Evolutionary conservation across 352 stramenopile genomes (phyloP).

Genomic region (Globisporangium radiosum): DNA sequence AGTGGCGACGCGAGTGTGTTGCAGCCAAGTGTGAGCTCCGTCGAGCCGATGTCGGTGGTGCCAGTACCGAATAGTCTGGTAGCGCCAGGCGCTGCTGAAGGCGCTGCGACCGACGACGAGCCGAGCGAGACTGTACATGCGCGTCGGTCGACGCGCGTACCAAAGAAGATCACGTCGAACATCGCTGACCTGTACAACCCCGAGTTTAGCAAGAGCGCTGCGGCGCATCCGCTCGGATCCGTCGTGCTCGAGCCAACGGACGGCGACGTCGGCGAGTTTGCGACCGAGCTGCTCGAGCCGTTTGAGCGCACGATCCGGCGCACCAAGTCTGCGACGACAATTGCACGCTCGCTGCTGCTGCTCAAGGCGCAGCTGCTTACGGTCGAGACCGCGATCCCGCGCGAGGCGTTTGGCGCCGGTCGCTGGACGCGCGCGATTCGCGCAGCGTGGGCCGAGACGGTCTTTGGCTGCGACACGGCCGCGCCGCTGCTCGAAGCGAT

Average conservation of each 20-base stretch:
- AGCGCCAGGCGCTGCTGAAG: neutral
- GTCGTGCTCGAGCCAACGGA: conserved; percentile 40
- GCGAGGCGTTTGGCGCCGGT: conserved; percentile 71
- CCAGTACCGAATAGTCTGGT: no score
- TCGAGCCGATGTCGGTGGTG: neutral
- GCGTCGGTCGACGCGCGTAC: conserved; percentile 55
- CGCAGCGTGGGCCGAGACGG: conserved; percentile 70
- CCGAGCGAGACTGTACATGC: conserved; percentile 10
- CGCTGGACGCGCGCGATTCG: conserved; percentile 61
- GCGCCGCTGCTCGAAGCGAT: conserved; percentile 49
- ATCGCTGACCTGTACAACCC: conserved; percentile 78
- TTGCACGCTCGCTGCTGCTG: conserved; percentile 34
- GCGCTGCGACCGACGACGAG: neutral
- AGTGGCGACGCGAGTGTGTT: neutral
- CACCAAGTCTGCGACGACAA: conserved; percentile 26
- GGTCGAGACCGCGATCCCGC: conserved; percentile 69
- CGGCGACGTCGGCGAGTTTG: conserved; percentile 60
- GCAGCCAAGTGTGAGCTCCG: neutral
- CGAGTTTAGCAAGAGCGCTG: conserved; percentile 35
- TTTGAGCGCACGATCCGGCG: conserved; percentile 48
- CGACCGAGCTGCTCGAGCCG: conserved; percentile 60
- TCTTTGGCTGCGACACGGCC: conserved; percentile 49
- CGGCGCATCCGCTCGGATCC: conserved; percentile 6
- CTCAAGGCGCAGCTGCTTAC: conserved; percentile 61
- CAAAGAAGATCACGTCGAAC: conserved; percentile 70